Percentiles rank a stretch among this genome's conserved stretches.
Conservation (phyloP, 2,329 filamentous ascomycete species). For the Davidsoniella eucalypti region DNA sequence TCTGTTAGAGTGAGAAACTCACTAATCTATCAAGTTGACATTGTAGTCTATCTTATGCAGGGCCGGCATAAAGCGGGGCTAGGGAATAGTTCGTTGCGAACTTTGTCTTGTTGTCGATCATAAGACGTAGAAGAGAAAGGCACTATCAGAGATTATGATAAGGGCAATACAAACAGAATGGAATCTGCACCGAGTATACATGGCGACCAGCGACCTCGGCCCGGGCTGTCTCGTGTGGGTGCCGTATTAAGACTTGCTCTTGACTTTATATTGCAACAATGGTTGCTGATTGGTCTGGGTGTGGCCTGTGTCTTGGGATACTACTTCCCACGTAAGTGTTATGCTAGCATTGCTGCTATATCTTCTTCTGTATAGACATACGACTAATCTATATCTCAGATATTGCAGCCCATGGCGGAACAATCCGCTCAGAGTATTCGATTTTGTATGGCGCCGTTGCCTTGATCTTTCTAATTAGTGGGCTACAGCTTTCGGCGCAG, state of each 20-base stretch:
- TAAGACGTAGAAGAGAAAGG: no score
- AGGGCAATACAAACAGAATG: no score
- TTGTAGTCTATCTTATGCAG: no score
- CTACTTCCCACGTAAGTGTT: constrained; percentile 25
- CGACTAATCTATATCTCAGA: constrained; percentile 19
- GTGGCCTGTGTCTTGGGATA: constrained; percentile 32
- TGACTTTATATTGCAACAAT: constrained; percentile 33
- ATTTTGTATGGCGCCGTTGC: constrained; percentile 54
- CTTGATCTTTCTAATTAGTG: constrained; percentile 55
- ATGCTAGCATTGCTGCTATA: neutral
- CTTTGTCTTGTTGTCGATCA: no score
- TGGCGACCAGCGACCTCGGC: no score
- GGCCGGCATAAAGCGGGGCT: no score
- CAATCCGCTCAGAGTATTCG: constrained; percentile 37
- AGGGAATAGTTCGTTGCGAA: no score
- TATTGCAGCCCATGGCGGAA: constrained; percentile 31
- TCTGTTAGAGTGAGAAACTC: no score
- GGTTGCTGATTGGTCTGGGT: constrained; percentile 47
- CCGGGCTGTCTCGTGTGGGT: neutral
- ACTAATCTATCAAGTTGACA: no score
- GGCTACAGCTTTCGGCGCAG: constrained; percentile 47
- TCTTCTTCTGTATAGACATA: neutral
- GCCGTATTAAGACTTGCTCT: neutral
- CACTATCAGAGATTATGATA: no score
- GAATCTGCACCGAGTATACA: no score